phyloP scores from a whole-genome alignment of 192 early-diverging fungal species.

The Rhizoclosmatium sp. region DNA sequence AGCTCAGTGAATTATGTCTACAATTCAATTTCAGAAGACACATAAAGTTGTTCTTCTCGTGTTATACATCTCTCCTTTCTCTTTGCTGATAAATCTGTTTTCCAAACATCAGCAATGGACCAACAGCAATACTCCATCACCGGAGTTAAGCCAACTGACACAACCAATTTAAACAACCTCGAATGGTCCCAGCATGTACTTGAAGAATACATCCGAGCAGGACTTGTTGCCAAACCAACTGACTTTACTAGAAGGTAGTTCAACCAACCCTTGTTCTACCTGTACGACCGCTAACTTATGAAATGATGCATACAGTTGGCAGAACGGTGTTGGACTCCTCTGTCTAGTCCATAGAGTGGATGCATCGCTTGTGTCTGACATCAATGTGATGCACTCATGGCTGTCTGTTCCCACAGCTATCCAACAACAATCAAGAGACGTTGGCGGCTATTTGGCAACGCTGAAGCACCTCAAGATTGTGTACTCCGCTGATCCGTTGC shows the following conservation, averaged over 20 bases:
- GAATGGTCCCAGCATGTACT: conserved; percentile 22
- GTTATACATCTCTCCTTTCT: too few relatives aligned
- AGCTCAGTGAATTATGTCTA: too few relatives aligned
- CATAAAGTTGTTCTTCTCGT: too few relatives aligned
- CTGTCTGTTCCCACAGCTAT: neutral
- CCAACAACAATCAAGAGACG: neutral
- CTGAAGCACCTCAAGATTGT: conserved; percentile 12
- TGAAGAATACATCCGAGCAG: neutral
- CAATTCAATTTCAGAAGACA: too few relatives aligned
- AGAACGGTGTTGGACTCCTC: conserved; percentile 28
- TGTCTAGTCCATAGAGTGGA: conserved; percentile 25
- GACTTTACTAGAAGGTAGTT: conserved; percentile 22
- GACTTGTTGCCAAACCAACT: conserved; percentile 28
- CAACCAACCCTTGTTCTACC: neutral
- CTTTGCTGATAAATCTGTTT: too few relatives aligned
- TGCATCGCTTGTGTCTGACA: conserved; percentile 17
- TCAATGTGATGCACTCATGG: conserved; percentile 2
- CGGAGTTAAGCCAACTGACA: neutral
- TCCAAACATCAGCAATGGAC: too few relatives aligned
- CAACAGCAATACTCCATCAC: too few relatives aligned
- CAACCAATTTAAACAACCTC: neutral
- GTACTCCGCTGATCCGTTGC: neutral
- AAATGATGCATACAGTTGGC: neutral
- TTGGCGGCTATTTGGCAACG: neutral
- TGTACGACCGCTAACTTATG: neutral